These are phyloP conservation scores for Xylariales sp. DNA, from an alignment of 2,329 filamentous ascomycete species.

Conservation along the genomic window DNA sequence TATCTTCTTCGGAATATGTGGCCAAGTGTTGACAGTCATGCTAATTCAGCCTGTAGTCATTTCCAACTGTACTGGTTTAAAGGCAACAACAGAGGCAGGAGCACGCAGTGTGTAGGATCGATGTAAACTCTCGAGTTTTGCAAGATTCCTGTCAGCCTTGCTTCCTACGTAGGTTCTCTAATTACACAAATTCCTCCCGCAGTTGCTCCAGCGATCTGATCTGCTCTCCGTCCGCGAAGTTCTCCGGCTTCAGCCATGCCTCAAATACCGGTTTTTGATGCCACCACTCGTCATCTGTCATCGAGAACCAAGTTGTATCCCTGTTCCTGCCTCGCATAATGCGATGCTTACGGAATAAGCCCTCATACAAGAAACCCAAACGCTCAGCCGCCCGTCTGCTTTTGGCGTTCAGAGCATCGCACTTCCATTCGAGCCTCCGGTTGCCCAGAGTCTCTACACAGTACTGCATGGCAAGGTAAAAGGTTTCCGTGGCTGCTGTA, in stretches of 20 bases:
- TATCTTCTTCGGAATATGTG: too few relatives aligned
- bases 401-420: slow-evolving; percentile 49
- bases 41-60: too few relatives aligned
- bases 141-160: too few relatives aligned
- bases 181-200: slow-evolving; percentile 10
- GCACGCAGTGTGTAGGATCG: too few relatives aligned
- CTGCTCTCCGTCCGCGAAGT: slow-evolving; percentile 53
- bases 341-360: slow-evolving; percentile 58
- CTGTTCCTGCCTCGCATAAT: slow-evolving; percentile 51
- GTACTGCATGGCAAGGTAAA: slow-evolving; percentile 50
- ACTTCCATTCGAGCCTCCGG: slow-evolving; percentile 61
- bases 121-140: too few relatives aligned
- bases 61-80: too few relatives aligned
- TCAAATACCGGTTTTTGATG: slow-evolving; percentile 40
- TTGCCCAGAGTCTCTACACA: slow-evolving; percentile 51
- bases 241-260: slow-evolving; percentile 47
- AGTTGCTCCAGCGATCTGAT: slow-evolving; percentile 36
- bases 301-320: slow-evolving; percentile 58
- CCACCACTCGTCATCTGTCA: slow-evolving; percentile 56
- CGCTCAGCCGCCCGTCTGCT: slow-evolving; percentile 51
- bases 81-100: too few relatives aligned
- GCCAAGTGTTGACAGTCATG: too few relatives aligned
- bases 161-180: neutral
- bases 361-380: slow-evolving; percentile 56
- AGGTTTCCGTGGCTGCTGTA: slow-evolving; percentile 50